Evolutionary conservation across 2,329 filamentous ascomycete genomes (phyloP), one percentile per base, ranked within the genome.

Genomic region (Talaromyces verruculosus): DNA sequence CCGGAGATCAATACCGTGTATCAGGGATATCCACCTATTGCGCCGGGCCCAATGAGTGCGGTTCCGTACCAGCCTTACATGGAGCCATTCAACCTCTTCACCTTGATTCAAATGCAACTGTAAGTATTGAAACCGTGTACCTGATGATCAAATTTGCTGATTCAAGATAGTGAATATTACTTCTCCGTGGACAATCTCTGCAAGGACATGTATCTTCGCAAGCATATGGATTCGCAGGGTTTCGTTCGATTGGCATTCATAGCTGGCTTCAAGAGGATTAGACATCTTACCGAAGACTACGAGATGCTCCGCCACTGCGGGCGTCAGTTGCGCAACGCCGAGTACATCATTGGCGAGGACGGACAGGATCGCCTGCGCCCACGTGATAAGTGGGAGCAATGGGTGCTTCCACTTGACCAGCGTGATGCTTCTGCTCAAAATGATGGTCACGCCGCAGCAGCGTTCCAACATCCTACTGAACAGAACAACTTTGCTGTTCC

Each of bases 101-200:
- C 77, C 74, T 85, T 86, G 85, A 86, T 87, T 73, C 84, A 82
- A 68, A 85, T 83, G 71, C 88, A 89, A 73, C 75, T 86, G 81
- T 85, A 82, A 76, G 83, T 75, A 62, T 61, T n/a, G 64, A 25
- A 13, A 22, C 15, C 45, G 28, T 22, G 10, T 15, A 62, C 7
- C 43, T n/a, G 17, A 61, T 30, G 3, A 30, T 30, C 4, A 19
- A n/a, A 30, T 47, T 62, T 80, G 74, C 49, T 66, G 81, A 68
- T 49, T 15, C 17, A 75, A 69, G 81, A 85, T 74, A 85, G 93
- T 43, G 92, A 97, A 73, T 99, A 97, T 82, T 99, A 99, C 79
- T 97, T 99, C 80, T 98, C 94, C 0, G 86, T 97, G 33, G 91
- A 97, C 74, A 99, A 99, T 76, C 84, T 98, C 60, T 91, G 92